Base-by-base conservation (phyloP, 805 yeast genomes). In the Yarrowia sp. region DNA sequence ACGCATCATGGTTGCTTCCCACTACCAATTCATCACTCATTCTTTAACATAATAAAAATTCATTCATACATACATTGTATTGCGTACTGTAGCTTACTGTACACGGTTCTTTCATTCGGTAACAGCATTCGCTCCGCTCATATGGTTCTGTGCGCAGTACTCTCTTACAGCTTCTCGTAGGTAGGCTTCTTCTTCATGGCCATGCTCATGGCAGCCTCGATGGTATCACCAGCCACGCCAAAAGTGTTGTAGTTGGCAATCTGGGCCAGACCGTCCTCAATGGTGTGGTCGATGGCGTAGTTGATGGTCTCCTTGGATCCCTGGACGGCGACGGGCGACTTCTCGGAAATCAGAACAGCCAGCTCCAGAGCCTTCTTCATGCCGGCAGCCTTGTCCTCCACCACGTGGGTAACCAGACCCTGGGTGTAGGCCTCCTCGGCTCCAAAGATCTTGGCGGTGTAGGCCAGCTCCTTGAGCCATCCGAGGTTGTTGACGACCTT, bases 271-370 rank as follows among this genome's bases (percentile, higher is more conserved):
- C 90, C 89, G 24, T 81, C 80, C 33, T 79, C 79, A 10, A 79
- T 76, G 10, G 76, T 72, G 67, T 76, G 79, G 68, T 78, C 80
- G 2, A 77, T 65, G 24, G 81, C 81, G 61, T 74, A 76, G 70
- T 86, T 86, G 71, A 89, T 72, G 66, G 83, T 75, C 67, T 78
- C 79, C 77, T 89, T 89, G 4, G 90, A 85, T 13, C 92, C 93
- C 69, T 77, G 80, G 43, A 89, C 80, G 19, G 91, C 90, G 79
- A 90, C 87, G 34, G 80, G 82, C 50, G 83, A 81, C 74, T 84
- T 81, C 2, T 68, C 64, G 43, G 82, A 80, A 39, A 89, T 85
- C 17, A 72, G 75, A 5, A 68, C 68, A 0, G 90, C 94, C 46
- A 86, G 71, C 38, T 79, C 78, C 9, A 79, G 61, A n/a, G 89